A percentile compares a stretch with the other conserved stretches of the same genome.
Conservation (phyloP, 1,284 basidiomycete genomes). For the Marasmius oreades region DNA sequence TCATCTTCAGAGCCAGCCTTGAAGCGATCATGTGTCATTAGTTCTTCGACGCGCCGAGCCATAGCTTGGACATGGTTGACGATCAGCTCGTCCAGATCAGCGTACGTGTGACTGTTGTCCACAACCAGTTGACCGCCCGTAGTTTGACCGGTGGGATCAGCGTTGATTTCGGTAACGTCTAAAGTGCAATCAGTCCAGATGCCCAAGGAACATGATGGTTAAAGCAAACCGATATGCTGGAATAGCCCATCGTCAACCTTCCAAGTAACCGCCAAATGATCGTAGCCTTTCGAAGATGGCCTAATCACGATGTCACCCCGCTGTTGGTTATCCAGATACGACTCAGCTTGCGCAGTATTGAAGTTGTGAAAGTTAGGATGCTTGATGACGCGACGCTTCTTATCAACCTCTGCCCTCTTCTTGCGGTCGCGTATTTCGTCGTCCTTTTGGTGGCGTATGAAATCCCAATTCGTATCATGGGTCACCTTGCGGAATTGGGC, state of each 20-base stretch:
- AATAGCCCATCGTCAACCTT: constrained; percentile 97
- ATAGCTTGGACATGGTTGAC: constrained; percentile 97
- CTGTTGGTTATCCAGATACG: constrained; percentile 86
- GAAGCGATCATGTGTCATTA: constrained; percentile 97
- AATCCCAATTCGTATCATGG: constrained; percentile 68
- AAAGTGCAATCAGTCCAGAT: constrained; percentile 12
- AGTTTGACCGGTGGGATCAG: constrained; percentile 64
- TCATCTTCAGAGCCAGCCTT: constrained; percentile 86
- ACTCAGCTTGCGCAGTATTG: constrained; percentile 88
- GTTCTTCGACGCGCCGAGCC: constrained; percentile 90
- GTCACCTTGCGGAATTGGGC: constrained; percentile 61
- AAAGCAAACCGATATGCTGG: constrained; percentile 87
- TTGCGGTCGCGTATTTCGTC: constrained; percentile 76
- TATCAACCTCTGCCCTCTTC: constrained; percentile 78
- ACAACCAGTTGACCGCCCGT: constrained; percentile 78
- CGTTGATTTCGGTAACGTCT: constrained; percentile 92
- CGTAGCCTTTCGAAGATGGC: constrained; percentile 90
- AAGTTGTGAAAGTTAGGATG: constrained; percentile 99
- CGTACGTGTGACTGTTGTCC: constrained; percentile 80
- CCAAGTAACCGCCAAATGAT: constrained; percentile 98
- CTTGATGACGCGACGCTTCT: constrained; percentile 86
- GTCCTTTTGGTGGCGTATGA: constrained; percentile 64
- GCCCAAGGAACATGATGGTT: not conserved
- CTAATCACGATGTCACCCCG: constrained; percentile 95
- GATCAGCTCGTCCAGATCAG: constrained; percentile 96